Base-by-base conservation (phyloP, 2,329 filamentous ascomycete genomes). In the Colletotrichum destructivum region DNA sequence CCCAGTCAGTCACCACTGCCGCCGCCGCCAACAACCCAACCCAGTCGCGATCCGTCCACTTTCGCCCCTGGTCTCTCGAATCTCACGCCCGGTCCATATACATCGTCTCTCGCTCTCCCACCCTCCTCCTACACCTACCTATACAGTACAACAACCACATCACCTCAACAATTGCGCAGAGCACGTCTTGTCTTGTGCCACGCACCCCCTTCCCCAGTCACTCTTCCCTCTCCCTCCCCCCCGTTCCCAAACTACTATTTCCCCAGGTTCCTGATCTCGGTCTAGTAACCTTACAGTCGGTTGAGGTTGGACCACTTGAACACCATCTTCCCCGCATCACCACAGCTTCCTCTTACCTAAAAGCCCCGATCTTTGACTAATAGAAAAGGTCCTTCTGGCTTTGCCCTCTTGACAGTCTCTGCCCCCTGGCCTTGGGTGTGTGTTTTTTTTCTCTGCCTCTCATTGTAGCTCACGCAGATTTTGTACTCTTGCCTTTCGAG, bases 271-370 rank as follows among this genome's bases (percentile, higher is more conserved):
- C 47, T 66, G 55, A 73, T 73, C 74, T 72, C 71, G 73, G 74
- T 73, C 74, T 72, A 74, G 73, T 74, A 65, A 69, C 75, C 38
- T 72, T 70, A 72, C 75, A 66, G 69, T 70, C 59, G 66, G 59
- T 72, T 69, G 69, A 72, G 69, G 69, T 69, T 64, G 65, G 69
- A 64, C 65, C 69, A 72, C 69, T 65, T 69, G 65, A 61, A 72
- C 65, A 69, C 73, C 76, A 75, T 55, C 76, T 84, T 82, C 83
- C 83, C 83, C 82, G 82, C 82, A 83, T 81, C 78, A 74, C 79
- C 75, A 79, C 78, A 80, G 72, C 76, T 77, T 81, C 75, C 75
- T 81, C 77, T 86, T 86, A 86, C 84, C 83, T 86, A 86, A 86
- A 78, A 82, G 74, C 72, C 75, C 75, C 77, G 72, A 75, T 72